A percentile compares a stretch with the other conserved stretches of the same genome.
Conservation (phyloP, 2,329 filamentous ascomycete species). For the Colletotrichum paranaense region DNA sequence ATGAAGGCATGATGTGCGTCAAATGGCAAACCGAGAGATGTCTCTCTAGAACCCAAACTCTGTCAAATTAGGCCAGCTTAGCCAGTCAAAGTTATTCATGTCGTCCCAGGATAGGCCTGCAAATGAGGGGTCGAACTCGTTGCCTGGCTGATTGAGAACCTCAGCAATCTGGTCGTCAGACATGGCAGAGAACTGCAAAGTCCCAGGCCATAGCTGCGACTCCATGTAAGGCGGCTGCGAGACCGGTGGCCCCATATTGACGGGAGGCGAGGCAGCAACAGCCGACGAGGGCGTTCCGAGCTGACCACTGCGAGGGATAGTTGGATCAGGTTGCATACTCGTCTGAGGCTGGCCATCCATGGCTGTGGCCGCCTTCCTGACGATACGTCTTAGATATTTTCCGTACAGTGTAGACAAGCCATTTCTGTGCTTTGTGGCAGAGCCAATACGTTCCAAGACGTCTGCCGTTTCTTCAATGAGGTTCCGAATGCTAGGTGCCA, state of each 20-base stretch:
- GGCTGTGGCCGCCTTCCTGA: conserved; percentile 49
- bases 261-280: conserved; percentile 19
- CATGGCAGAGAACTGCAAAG: conserved; percentile 75
- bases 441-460: conserved; percentile 76
- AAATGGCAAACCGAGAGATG: background rate
- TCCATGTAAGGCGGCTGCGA: conserved; percentile 42
- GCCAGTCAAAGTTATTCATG: conserved; percentile 67
- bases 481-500: conserved; percentile 72
- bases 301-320: conserved; percentile 12
- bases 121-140: conserved; percentile 66
- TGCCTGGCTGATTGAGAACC: conserved; percentile 71
- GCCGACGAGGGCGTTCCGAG: conserved; percentile 20
- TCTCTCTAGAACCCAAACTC: conserved; percentile 50
- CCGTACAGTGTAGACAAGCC: conserved; percentile 69
- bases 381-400: conserved; percentile 57
- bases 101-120: conserved; percentile 70
- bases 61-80: conserved; percentile 58
- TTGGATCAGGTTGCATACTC: conserved; percentile 7
- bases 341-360: conserved; percentile 22
- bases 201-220: conserved; percentile 56
- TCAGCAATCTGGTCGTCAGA: conserved; percentile 76
- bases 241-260: conserved; percentile 37
- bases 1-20: conserved; percentile 23
- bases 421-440: conserved; percentile 72
- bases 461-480: conserved; percentile 76